Conservation (phyloP, 257 asterid genomes). For the Scutellaria baicalensis region DNA sequence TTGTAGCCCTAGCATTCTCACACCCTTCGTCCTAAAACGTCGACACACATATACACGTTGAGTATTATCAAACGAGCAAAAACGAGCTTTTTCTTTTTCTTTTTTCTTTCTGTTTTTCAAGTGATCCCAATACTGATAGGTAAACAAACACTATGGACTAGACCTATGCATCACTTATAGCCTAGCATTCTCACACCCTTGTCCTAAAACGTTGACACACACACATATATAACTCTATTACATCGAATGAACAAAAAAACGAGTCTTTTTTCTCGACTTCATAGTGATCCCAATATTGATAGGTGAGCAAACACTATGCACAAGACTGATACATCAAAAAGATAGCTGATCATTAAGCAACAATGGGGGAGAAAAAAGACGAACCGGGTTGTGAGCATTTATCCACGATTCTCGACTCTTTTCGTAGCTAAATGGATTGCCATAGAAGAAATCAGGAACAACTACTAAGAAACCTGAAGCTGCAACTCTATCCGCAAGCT, state of each 20-base stretch:
- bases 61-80: background rate
- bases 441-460: constrained; percentile 70
- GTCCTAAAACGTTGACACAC: too few relatives aligned
- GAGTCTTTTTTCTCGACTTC: background rate
- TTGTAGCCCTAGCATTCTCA: too few relatives aligned
- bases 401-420: constrained; percentile 32
- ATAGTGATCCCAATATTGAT: too few relatives aligned
- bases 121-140: too few relatives aligned
- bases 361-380: background rate
- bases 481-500: constrained; percentile 61
- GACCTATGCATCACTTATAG: too few relatives aligned
- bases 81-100: background rate
- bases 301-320: too few relatives aligned
- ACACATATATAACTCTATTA: too few relatives aligned
- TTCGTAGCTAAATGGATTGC: constrained; percentile 43
- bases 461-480: constrained; percentile 49
- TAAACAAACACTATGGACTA: too few relatives aligned
- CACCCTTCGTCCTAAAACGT: too few relatives aligned
- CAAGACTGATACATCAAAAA: background rate
- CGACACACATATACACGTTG: background rate
- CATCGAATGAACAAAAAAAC: too few relatives aligned
- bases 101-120: too few relatives aligned
- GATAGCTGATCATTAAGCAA: background rate
- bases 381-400: constrained; percentile 37
- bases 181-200: too few relatives aligned